Percentiles rank a stretch among this genome's conserved stretches.
Evolutionary conservation across 2,329 filamentous ascomycete genomes (phyloP).

Genomic region (Bretziella fagacearum): DNA sequence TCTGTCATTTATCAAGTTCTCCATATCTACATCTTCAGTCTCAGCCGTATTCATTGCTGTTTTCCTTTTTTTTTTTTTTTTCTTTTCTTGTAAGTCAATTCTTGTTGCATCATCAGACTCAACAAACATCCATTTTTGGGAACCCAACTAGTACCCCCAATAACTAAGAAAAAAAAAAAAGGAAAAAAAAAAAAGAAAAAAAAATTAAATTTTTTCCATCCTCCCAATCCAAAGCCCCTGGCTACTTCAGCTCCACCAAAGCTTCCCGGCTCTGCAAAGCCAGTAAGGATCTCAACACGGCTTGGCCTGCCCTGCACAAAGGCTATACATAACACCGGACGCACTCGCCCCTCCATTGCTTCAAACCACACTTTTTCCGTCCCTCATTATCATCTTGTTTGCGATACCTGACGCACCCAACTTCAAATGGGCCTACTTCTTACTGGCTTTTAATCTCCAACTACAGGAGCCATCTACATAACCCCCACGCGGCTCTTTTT

Average conservation of each 20-base stretch:
- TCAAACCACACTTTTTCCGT: not conserved
- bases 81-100: constrained; percentile 1
- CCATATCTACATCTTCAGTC: too few relatives aligned
- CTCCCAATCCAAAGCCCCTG: constrained; percentile 3
- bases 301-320: not conserved
- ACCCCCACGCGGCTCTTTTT: constrained; percentile 1
- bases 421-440: constrained; percentile 3
- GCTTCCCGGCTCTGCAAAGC: not conserved
- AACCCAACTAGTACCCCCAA: not conserved
- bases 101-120: constrained; percentile 2
- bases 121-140: constrained; percentile 6
- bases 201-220: too few relatives aligned
- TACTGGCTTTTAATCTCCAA: constrained; percentile 1
- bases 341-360: not conserved
- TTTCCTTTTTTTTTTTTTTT: too few relatives aligned
- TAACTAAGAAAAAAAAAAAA: not conserved
- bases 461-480: not conserved
- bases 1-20: not conserved
- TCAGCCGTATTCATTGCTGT: too few relatives aligned
- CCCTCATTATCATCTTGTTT: not conserved
- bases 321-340: constrained; percentile 6
- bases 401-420: not conserved
- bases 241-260: constrained; percentile 1
- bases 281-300: constrained; percentile 4
- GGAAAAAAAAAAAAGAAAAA: too few relatives aligned